Evolutionary conservation across 352 stramenopile species (phyloP), one percentile per base, ranked within the genome.

Genomic region (Globisporangium spiculum): DNA sequence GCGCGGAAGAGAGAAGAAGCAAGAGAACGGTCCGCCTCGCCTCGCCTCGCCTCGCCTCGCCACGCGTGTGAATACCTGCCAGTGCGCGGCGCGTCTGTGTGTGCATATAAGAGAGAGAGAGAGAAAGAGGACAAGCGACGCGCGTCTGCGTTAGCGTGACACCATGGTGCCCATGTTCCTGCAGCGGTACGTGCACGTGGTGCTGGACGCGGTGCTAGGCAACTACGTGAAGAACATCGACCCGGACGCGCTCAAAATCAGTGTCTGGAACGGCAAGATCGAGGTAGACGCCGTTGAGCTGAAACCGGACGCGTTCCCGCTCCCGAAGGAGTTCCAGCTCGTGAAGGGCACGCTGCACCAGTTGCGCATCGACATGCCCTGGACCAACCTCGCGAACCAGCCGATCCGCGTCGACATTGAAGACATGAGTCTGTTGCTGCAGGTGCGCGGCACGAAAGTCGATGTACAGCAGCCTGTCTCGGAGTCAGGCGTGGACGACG

Each of bases 201-300:
- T 93, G 69, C 78, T 95, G 72, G 86, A 95, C 63, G 86, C 85
- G 14, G 80, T 95, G 63, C 81, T 95, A 57, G 87, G 87, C 46
- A 88, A 75, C 67, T 95, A 95, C 68, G 84, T 95, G 18, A 93
- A 93, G 77, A 91, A 95, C 77, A 91, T 93, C 67, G 87, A 95
- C 70, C 84, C 87, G n/a, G 82, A 90, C 61, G 78, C 85, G 58
- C 75, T 95, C 48, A 84, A 91, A 75, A 92, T 95, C 76, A 91
- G 82, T 72, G 81, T 95, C 12, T 95, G 87, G 87, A 93, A 89
- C 64, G 87, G 87, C 54, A 86, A 92, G 78, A 89, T 95, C 68
- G 83, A 93, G 76, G 77, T 95, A 52, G 85, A 93, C 53, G 76
- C 86, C 10, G 81, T 95, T 38, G 87, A 95, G 80, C 73, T 93